These are phyloP conservation scores for Phytopythium cucurbitacearum DNA, from an alignment of 352 stramenopile species.

Conservation along the genomic window DNA sequence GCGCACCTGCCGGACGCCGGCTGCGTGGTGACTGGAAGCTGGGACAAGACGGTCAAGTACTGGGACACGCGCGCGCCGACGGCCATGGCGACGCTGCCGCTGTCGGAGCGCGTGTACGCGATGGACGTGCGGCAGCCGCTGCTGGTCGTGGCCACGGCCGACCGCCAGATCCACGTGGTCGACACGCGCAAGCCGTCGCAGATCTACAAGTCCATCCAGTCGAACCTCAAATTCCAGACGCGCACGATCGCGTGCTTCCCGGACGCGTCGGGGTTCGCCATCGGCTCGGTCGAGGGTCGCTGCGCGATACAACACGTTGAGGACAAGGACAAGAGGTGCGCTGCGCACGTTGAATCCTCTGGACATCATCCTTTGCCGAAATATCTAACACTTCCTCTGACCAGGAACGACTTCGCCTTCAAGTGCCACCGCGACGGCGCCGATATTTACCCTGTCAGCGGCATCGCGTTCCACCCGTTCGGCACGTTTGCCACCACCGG, in stretches of 20 bases:
- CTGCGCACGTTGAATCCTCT: neutral
- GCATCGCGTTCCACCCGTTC: conserved; percentile 88
- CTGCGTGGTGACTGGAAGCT: conserved; percentile 92
- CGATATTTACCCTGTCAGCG: conserved; percentile 89
- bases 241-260: conserved; percentile 87
- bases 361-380: neutral
- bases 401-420: conserved; percentile 88
- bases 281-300: conserved; percentile 90
- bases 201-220: conserved; percentile 83
- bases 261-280: conserved; percentile 83
- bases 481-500: conserved; percentile 97
- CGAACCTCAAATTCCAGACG: conserved; percentile 87
- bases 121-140: conserved; percentile 93
- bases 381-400: neutral
- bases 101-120: conserved; percentile 93
- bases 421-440: conserved; percentile 88
- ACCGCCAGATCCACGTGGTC: conserved; percentile 87
- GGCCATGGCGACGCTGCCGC: conserved; percentile 83
- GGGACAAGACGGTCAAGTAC: conserved; percentile 96
- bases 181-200: conserved; percentile 82
- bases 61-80: conserved; percentile 93
- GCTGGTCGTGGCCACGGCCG: conserved; percentile 92
- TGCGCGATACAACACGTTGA: conserved; percentile 89
- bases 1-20: conserved; percentile 78
- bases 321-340: conserved; percentile 66